A percentile compares a stretch with the other conserved stretches of the same genome.
Conservation (phyloP, 2,329 filamentous ascomycete genomes). For the Akanthomyces dipterigenus region DNA sequence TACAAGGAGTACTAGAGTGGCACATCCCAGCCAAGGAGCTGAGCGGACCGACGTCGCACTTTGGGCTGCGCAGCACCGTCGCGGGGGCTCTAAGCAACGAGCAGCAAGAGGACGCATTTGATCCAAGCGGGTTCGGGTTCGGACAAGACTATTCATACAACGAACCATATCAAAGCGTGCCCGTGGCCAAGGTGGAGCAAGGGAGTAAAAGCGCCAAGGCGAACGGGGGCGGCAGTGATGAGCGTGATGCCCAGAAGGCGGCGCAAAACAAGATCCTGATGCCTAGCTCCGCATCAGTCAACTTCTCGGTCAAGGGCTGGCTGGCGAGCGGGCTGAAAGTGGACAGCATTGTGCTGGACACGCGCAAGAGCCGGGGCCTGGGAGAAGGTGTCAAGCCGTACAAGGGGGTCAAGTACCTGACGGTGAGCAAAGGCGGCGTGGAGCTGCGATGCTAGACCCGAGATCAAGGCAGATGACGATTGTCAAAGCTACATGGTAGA, state of each 20-base stretch:
- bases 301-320: slow-evolving; percentile 65
- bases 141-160: slow-evolving; percentile 45
- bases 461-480: neutral
- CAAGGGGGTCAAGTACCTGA: slow-evolving; percentile 97
- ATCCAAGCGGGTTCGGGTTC: slow-evolving; percentile 47
- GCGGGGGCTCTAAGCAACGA: slow-evolving; percentile 53
- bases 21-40: slow-evolving; percentile 72
- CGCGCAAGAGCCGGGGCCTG: slow-evolving; percentile 76
- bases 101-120: slow-evolving; percentile 41
- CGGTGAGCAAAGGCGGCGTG: slow-evolving; percentile 59
- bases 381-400: slow-evolving; percentile 89
- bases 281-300: slow-evolving; percentile 70
- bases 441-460: slow-evolving; percentile 50
- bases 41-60: slow-evolving; percentile 57
- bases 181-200: slow-evolving; percentile 28
- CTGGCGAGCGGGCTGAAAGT: slow-evolving; percentile 61
- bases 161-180: slow-evolving; percentile 48
- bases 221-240: slow-evolving; percentile 27
- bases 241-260: slow-evolving; percentile 48
- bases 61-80: slow-evolving; percentile 73
- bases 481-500: neutral
- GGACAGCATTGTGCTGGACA: slow-evolving; percentile 61
- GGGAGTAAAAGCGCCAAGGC: slow-evolving; percentile 14
- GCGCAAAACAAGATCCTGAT: slow-evolving; percentile 70
- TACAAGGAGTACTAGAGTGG: slow-evolving; percentile 73